Percentiles rank a stretch among this genome's conserved stretches.
These are phyloP conservation scores for Ogataea haglerorum DNA, from an alignment of 805 yeast genomes.

Conservation along the genomic window DNA sequence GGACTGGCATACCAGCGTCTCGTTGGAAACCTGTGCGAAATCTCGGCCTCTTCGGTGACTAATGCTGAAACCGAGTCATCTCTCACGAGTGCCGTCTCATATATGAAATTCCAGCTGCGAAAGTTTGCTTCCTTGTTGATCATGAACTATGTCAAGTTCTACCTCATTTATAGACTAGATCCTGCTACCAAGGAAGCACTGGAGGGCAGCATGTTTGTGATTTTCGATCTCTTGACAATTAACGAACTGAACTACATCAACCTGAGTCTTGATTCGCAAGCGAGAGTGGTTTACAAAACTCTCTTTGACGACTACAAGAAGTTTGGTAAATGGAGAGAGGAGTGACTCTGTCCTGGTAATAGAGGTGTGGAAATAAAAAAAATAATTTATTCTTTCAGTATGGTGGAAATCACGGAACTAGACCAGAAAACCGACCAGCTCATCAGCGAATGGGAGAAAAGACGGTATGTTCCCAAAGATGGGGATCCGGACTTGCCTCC, in stretches of 20 bases:
- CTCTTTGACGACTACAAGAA: conserved; percentile 71
- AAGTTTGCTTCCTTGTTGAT: conserved; percentile 59
- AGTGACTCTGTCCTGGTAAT: conserved; percentile 24
- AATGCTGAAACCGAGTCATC: conserved; percentile 21
- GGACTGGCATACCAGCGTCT: conserved; percentile 56
- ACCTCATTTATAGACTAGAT: conserved; percentile 48
- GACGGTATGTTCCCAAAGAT: conserved; percentile 29
- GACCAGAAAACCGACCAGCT: conserved; percentile 19
- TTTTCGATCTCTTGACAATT: conserved; percentile 67
- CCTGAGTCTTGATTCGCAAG: conserved; percentile 62
- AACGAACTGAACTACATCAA: conserved; percentile 62
- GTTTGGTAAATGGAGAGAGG: conserved; percentile 79
- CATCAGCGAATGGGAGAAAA: conserved; percentile 34
- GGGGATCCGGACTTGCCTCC: conserved; percentile 81
- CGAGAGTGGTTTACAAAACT: conserved; percentile 62
- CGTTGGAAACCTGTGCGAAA: conserved; percentile 70
- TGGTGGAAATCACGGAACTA: conserved; percentile 32
- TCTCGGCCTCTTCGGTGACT: conserved; percentile 37
- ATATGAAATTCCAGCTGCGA: conserved; percentile 59
- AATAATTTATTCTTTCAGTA: conserved; percentile 4
- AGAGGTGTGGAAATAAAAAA: conserved; percentile 2
- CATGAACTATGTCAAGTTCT: conserved; percentile 52
- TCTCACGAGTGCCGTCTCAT: conserved; percentile 52
- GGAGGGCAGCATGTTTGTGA: conserved; percentile 52
- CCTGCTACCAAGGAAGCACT: conserved; percentile 46